Base-by-base conservation (phyloP, 768 basidiomycete species). In the Tricholoma hemisulphureum region DNA sequence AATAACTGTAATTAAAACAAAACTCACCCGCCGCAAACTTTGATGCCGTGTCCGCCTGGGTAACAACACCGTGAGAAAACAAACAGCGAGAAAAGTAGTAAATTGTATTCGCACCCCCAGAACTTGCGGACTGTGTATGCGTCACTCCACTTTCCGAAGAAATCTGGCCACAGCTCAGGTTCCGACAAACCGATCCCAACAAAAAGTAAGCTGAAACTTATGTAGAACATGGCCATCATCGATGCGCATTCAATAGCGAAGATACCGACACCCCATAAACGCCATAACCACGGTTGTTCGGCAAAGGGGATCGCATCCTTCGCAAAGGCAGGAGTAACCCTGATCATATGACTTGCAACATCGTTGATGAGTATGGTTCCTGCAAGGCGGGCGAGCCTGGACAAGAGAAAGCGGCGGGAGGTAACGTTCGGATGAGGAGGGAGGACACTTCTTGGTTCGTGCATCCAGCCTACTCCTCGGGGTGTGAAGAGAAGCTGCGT, bases 21-120 rank as follows among this genome's bases (percentile, higher is more conserved):
- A 45, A 23, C 49, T 4, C 20, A 23, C n/a, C 4, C 18, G 28
- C 13, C 66, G 68, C n/a, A 74, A 23, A 1, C 56, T 18, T 50
- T 74, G 74, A 53, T 75, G 72, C 69, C 71, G 73, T 5, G 66
- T 65, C 54, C 63, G 65, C 16, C 73, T 74, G 51, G 16, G 24
- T 23, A 35, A 56, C 37, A 18, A 45, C 18, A 34, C 10, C 26
- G 21, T 9, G 6, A 20, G 4, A 24, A 2, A 16, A 31, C 18
- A 23, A 57, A 37, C 49, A 16, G 20, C 5, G 23, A 16, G 10
- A 10, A 6, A 14, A 16, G 37, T 16, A 41, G 9, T 9, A 10
- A n/a, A 35, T 37, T 31, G 6, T n/a, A n/a, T n/a, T 65, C 72
- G 20, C 51, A 73, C 74, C 73, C 71, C 75, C 73, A 75, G 48